Evolutionary conservation across 2,329 filamentous ascomycete species (phyloP).

Genomic region (Tolypocladium paradoxum): DNA sequence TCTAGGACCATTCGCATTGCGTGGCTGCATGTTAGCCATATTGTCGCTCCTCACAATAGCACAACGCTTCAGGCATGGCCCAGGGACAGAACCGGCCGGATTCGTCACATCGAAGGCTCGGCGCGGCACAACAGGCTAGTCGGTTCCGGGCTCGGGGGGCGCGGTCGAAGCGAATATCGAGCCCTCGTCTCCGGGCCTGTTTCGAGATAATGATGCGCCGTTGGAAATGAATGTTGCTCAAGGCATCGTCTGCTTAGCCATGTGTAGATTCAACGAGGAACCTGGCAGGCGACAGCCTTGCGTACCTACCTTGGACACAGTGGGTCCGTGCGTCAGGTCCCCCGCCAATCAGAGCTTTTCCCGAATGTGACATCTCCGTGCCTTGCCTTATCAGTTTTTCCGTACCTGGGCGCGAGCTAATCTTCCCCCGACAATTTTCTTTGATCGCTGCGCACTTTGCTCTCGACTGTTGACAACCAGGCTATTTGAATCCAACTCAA

Average conservation of each 20-base stretch:
- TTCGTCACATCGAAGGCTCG: conserved; percentile 14
- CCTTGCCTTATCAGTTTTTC: conserved; percentile 19
- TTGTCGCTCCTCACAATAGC: conserved; percentile 15
- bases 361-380: conserved; percentile 9
- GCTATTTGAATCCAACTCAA: not conserved
- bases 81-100: conserved; percentile 14
- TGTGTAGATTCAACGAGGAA: not conserved
- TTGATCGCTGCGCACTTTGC: not conserved
- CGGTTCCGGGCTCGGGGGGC: not conserved
- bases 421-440: not conserved
- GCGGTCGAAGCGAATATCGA: not conserved
- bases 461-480: not conserved
- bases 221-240: not conserved
- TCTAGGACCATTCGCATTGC: conserved; percentile 17
- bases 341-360: conserved; percentile 10
- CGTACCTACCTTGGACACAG: conserved; percentile 3
- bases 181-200: not conserved
- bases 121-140: conserved; percentile 1
- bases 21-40: conserved; percentile 20
- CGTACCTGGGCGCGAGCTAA: conserved; percentile 6
- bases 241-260: not conserved
- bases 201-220: not conserved
- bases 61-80: conserved; percentile 19
- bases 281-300: conserved; percentile 5
- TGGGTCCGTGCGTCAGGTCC: not conserved